A percentile compares a stretch with the other conserved stretches of the same genome.
These are phyloP conservation scores for Zarea fungicola DNA, from an alignment of 2,329 filamentous ascomycete species.

Conservation along the genomic window DNA sequence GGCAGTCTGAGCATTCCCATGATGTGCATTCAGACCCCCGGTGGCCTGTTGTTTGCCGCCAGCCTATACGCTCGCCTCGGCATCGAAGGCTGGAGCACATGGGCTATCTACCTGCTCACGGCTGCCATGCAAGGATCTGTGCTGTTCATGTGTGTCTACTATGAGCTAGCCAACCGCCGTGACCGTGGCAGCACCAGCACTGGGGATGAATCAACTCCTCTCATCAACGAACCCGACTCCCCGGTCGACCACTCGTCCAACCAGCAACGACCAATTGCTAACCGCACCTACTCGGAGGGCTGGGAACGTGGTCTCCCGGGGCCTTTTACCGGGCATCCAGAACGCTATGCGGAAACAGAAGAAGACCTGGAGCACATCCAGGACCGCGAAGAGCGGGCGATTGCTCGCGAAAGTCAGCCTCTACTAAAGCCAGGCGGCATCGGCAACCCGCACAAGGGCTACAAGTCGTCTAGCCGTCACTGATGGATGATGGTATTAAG, in stretches of 20 bases:
- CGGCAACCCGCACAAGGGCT: conserved; percentile 39
- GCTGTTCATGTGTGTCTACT: conserved; percentile 74
- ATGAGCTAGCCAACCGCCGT: conserved; percentile 50
- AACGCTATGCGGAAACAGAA: conserved; percentile 46
- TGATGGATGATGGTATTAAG: not conserved
- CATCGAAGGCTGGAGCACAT: conserved; percentile 84
- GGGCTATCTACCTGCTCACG: conserved; percentile 86
- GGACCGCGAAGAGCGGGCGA: conserved; percentile 47
- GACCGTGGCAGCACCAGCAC: conserved; percentile 23
- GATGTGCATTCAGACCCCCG: conserved; percentile 97
- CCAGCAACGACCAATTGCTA: conserved; percentile 32
- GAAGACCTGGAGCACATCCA: conserved; percentile 46
- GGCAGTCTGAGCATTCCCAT: conserved; percentile 92
- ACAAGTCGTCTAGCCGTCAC: conserved; percentile 24
- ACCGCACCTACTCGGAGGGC: conserved; percentile 43
- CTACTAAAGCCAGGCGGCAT: conserved; percentile 46
- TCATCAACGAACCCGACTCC: conserved; percentile 24
- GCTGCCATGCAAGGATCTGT: conserved; percentile 79
- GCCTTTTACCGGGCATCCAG: conserved; percentile 47
- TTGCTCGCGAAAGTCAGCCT: conserved; percentile 45
- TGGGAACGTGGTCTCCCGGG: conserved; percentile 47
- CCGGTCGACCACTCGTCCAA: conserved; percentile 22
- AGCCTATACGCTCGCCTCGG: conserved; percentile 80
- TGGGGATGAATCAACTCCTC: conserved; percentile 15
- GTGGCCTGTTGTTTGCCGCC: conserved; percentile 81